Base-by-base conservation (phyloP, 805 yeast genomes). In the Candida succiphila region DNA sequence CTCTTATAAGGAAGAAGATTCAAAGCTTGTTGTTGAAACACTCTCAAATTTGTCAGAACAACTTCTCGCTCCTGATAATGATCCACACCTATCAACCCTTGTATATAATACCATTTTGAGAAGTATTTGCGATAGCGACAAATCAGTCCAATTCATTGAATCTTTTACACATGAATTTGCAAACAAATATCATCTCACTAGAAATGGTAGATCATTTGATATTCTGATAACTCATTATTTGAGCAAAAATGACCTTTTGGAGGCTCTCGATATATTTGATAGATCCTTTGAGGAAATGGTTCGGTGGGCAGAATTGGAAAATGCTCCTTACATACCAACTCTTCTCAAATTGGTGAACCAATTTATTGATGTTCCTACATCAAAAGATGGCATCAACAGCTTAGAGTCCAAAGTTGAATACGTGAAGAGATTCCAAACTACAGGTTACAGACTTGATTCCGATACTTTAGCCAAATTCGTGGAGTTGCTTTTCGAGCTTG, bases 371-470 rank as follows among this genome's bases (percentile, higher is more conserved):
- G 31, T 38, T 7, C 32, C 32, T 6, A 15, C 21, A 10, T 4
- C 24, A 4, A 6, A 21, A 4, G 7, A 16, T 16, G 21, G 4
- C 3, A 16, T 36, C 17, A 36, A 40, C 12, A 23, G 32, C 17
- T 25, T 25, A 16, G 31, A 32, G 7, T 28, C 30, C 7, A 54
- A 50, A 29, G 37, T 45, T 17, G 51, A 56, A 17, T 50, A 60
- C 24, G 69, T 69, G 37, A 57, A 61, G 36, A 61, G 60, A 27
- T 56, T 72, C 24, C 57, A 65, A 34, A 48, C 51, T n/a, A 65
- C 58, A 38, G 61, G 63, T 6, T 50, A 51, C 13, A 46, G 44
- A 7, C 42, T 72, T 7, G 60, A 63, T 30, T 52, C 63, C 12
- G 49, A 45, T 1, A 55, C 72, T 0, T 54, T 67, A 30, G 49